phyloP scores from a whole-genome alignment of 2,329 filamentous ascomycete genomes.

The Conoideocrella luteorostrata region DNA sequence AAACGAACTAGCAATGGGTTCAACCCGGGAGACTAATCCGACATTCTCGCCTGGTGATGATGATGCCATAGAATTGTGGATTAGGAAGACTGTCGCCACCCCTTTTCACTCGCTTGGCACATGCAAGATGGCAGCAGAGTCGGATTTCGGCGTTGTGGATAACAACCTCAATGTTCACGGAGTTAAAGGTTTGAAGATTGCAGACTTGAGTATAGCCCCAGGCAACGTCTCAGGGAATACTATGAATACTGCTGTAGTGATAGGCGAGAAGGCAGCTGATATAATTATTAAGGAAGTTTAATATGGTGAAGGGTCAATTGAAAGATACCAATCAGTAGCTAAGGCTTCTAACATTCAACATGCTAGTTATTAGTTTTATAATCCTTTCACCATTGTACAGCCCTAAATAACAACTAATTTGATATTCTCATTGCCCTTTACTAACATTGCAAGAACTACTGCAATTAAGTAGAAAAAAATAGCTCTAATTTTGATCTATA shows the following conservation, averaged over 20 bases:
- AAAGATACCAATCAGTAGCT: no score
- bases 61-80: conserved; percentile 37
- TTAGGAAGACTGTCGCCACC: conserved; percentile 33
- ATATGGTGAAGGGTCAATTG: no score
- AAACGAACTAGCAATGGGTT: conserved; percentile 11
- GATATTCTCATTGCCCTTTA: no score
- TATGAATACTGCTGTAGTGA: conserved; percentile 38
- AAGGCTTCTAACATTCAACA: no score
- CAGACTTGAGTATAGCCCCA: conserved; percentile 30
- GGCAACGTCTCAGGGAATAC: conserved; percentile 41
- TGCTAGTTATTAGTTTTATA: no score
- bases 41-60: conserved; percentile 45
- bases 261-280: conserved; percentile 31
- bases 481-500: no score
- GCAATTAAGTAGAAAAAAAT: no score
- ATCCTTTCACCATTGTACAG: no score
- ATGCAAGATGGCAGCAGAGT: conserved; percentile 36
- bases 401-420: no score
- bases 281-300: no score
- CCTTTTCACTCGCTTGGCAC: conserved; percentile 43
- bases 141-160: conserved; percentile 32
- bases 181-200: conserved; percentile 33
- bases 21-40: conserved; percentile 34
- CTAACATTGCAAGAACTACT: no score
- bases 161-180: conserved; percentile 36